Base-by-base conservation (phyloP, 2,329 filamentous ascomycete species). In the Blumeriella jaapii region DNA sequence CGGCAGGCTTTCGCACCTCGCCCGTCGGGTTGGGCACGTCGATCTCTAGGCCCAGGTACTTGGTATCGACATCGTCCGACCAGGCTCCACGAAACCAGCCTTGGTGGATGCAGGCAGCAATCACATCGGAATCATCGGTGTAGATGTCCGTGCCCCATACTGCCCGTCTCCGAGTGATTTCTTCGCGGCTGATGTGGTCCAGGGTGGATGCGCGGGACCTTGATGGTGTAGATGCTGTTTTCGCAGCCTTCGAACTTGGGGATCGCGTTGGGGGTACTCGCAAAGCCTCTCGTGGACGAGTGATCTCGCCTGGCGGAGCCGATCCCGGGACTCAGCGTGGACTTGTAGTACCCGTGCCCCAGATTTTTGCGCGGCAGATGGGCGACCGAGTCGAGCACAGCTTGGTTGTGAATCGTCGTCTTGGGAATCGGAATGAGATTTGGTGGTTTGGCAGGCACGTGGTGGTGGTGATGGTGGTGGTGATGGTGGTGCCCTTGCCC, bases 101-200 rank as follows among this genome's bases (percentile, higher is more conserved):
- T 2, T 78, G 78, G 56, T 98, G 91, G 29, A 98, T 89, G 40
- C 87, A 89, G 2, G 89, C 87, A 0, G 86, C 89, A 15, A 98
- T 71, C 1, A 91, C 76, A 54, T 98, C 91, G 0, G 86, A 94
- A 58, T 98, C 91, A 49, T 98, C 91, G 0, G 86, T 93, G 55
- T 96, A 96, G 5, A 98, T 71, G 23, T 93, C 87, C 0, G 85
- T 91, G 1, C 91, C 91, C 87, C 89, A 98, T 0, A 98, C 58
- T 6, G 83, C 82, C 13, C 81, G 72, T 20, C 84, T 73, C 6
- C 74, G 63, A 8, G 86, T 93, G 33, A 96, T 87, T 47, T 93
- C 83, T 54, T 91, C 82, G 18, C 89, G 71, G 15, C 82, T 73
- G 6, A 67, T 61, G 0, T 74, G 59, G 6, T 72, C 73, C 6